phyloP scores from a whole-genome alignment of 1,284 basidiomycete species.

The Ustilago sp. region DNA sequence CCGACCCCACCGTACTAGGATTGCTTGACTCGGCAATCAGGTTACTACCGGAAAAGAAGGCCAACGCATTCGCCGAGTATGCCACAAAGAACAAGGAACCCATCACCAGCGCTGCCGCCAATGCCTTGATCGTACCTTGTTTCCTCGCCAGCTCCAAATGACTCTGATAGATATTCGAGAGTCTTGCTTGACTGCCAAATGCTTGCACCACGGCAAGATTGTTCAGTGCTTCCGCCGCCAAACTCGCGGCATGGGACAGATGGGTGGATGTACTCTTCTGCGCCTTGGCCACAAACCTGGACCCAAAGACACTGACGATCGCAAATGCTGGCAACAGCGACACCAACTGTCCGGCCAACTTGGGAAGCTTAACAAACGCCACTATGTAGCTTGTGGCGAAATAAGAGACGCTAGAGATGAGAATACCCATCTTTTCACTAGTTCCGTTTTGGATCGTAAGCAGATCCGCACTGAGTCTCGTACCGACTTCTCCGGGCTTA shows the following conservation, averaged over 20 bases:
- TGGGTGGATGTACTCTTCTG: conserved; percentile 54
- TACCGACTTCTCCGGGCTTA: conserved; percentile 56
- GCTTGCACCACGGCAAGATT: conserved; percentile 60
- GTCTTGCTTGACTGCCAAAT: conserved; percentile 51
- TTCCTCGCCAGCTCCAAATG: conserved; percentile 56
- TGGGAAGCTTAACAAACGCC: conserved; percentile 56
- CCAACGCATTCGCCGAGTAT: conserved; percentile 62
- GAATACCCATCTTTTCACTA: conserved; percentile 62
- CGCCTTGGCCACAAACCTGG: conserved; percentile 48
- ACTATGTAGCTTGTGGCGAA: conserved; percentile 59
- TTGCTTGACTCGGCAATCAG: conserved; percentile 39
- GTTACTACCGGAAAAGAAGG: conserved; percentile 57
- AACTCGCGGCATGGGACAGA: conserved; percentile 49
- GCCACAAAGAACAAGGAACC: conserved; percentile 62
- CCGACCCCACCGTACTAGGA: conserved; percentile 51
- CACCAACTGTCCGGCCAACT: conserved; percentile 55
- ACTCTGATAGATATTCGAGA: conserved; percentile 52
- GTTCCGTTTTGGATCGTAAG: conserved; percentile 62
- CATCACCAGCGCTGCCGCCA: conserved; percentile 52
- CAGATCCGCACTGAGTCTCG: conserved; percentile 55
- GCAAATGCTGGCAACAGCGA: conserved; percentile 57
- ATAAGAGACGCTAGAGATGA: conserved; percentile 57
- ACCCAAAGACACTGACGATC: conserved; percentile 50
- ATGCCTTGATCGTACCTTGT: conserved; percentile 52
- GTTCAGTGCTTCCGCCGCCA: conserved; percentile 57